A percentile compares a stretch with the other conserved stretches of the same genome.
phyloP scores from a whole-genome alignment of 257 asterid species.

The Galeopsis tetrahit region DNA sequence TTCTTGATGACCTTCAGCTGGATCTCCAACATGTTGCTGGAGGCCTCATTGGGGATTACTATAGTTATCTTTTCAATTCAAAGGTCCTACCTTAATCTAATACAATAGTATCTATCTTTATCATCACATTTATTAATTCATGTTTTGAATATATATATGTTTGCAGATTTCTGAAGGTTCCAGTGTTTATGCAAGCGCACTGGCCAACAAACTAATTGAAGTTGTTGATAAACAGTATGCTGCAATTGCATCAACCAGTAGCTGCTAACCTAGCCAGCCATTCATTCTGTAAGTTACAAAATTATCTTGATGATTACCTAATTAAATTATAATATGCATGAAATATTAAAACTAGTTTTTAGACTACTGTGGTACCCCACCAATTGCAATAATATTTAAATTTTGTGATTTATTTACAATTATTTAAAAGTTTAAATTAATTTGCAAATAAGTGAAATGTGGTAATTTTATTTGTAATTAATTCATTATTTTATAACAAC shows the following conservation, averaged over 20 bases:
- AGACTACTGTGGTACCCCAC: too few relatives aligned
- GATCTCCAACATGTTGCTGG: constrained; percentile 95
- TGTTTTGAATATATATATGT: background rate
- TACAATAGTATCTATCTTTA: background rate
- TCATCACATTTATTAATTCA: background rate
- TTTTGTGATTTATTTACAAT: too few relatives aligned
- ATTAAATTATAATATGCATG: background rate
- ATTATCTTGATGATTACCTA: background rate
- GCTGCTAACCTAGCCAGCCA: constrained; percentile 44
- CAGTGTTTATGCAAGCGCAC: constrained; percentile 80
- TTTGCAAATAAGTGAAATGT: too few relatives aligned
- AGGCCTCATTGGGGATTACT: constrained; percentile 87
- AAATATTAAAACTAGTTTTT: background rate
- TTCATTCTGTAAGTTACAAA: constrained; percentile 39
- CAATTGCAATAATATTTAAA: too few relatives aligned
- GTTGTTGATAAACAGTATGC: constrained; percentile 79
- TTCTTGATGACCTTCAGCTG: constrained; percentile 80
- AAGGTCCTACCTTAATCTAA: constrained; percentile 49
- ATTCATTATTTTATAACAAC: too few relatives aligned
- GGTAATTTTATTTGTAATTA: too few relatives aligned
- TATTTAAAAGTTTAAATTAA: too few relatives aligned
- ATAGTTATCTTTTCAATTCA: constrained; percentile 79
- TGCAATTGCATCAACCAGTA: constrained; percentile 62
- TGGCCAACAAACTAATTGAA: constrained; percentile 88
- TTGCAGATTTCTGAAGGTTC: constrained; percentile 91